Conservation (phyloP, 1,284 basidiomycete species). For the Cutaneotrichosporon sp. region DNA sequence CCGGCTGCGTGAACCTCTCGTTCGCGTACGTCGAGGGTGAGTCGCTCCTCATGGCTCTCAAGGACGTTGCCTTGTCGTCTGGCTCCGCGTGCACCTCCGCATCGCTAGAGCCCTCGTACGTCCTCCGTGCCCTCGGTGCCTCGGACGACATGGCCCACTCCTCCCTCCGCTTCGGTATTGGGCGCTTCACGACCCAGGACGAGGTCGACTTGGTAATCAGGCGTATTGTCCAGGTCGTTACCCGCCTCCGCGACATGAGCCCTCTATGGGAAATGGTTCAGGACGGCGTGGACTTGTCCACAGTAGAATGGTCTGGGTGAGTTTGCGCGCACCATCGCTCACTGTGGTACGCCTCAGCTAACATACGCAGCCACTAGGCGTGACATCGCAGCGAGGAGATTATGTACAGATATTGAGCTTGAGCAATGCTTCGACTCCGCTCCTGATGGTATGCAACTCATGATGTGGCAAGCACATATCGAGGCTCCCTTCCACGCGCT, state of each 20-base stretch:
- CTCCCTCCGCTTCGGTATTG: slow-evolving; percentile 94
- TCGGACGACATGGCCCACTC: slow-evolving; percentile 99
- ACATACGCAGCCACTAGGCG: too few relatives aligned
- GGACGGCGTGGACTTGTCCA: slow-evolving; percentile 90
- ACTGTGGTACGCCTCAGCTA: too few relatives aligned
- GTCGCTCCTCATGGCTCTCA: slow-evolving; percentile 94
- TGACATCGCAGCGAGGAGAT: too few relatives aligned
- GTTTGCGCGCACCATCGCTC: slow-evolving; percentile 43
- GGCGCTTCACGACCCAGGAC: slow-evolving; percentile 95
- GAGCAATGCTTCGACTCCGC: too few relatives aligned
- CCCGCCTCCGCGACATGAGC: slow-evolving; percentile 68
- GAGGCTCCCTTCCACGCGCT: too few relatives aligned
- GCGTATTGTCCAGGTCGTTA: slow-evolving; percentile 82
- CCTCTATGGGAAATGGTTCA: slow-evolving; percentile 93
- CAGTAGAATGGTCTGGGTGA: slow-evolving; percentile 72
- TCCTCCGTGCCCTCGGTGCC: slow-evolving; percentile 90
- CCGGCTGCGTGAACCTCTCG: slow-evolving; percentile 90
- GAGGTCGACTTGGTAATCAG: slow-evolving; percentile 93
- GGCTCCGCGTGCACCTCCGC: slow-evolving; percentile 98
- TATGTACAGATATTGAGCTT: too few relatives aligned
- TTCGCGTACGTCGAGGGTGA: slow-evolving; percentile 98
- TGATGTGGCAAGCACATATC: too few relatives aligned
- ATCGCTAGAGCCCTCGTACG: slow-evolving; percentile 96
- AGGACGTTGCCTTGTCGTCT: slow-evolving; percentile 96
- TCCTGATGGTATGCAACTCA: too few relatives aligned